Evolutionary conservation across 2,329 filamentous ascomycete species (phyloP).

Genomic region (Uncinocarpus reesii): DNA sequence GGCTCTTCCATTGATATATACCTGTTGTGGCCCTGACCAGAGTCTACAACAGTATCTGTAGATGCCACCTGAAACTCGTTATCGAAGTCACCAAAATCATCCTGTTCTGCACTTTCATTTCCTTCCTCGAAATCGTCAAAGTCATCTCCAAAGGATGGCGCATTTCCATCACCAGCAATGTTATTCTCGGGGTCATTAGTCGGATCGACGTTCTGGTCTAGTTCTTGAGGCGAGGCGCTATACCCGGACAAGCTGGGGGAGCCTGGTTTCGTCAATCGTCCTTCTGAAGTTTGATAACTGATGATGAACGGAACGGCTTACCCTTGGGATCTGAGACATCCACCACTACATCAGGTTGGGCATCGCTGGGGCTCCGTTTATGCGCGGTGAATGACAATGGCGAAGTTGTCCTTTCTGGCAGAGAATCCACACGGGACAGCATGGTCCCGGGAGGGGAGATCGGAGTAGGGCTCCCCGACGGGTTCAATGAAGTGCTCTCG

Average conservation of each 20-base stretch:
- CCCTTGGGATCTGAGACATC: slow-evolving; percentile 42
- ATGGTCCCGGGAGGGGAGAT: slow-evolving; percentile 35
- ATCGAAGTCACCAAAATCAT: slow-evolving; percentile 57
- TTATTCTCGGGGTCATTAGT: slow-evolving; percentile 40
- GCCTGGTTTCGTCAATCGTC: slow-evolving; percentile 53
- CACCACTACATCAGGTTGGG: slow-evolving; percentile 36
- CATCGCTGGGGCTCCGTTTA: slow-evolving; percentile 34
- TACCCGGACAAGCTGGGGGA: slow-evolving; percentile 43
- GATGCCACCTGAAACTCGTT: slow-evolving; percentile 50
- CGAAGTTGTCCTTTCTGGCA: slow-evolving; percentile 25
- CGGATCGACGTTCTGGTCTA: slow-evolving; percentile 35
- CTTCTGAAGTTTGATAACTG: slow-evolving; percentile 35
- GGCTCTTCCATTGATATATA: slow-evolving; percentile 20
- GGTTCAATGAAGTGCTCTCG: not conserved
- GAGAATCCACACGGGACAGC: slow-evolving; percentile 36
- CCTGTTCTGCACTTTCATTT: slow-evolving; percentile 41
- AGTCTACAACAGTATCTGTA: slow-evolving; percentile 10
- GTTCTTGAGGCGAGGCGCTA: slow-evolving; percentile 39
- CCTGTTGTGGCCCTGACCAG: slow-evolving; percentile 18
- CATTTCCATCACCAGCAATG: slow-evolving; percentile 53
- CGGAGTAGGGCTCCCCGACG: not conserved
- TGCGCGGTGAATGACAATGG: slow-evolving; percentile 24
- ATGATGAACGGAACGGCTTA: slow-evolving; percentile 38
- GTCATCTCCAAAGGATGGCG: slow-evolving; percentile 56
- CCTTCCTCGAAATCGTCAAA: slow-evolving; percentile 46